Evolutionary conservation across 768 basidiomycete species (phyloP), one percentile per base, ranked within the genome.

Genomic region (Pulveroboletus frians): DNA sequence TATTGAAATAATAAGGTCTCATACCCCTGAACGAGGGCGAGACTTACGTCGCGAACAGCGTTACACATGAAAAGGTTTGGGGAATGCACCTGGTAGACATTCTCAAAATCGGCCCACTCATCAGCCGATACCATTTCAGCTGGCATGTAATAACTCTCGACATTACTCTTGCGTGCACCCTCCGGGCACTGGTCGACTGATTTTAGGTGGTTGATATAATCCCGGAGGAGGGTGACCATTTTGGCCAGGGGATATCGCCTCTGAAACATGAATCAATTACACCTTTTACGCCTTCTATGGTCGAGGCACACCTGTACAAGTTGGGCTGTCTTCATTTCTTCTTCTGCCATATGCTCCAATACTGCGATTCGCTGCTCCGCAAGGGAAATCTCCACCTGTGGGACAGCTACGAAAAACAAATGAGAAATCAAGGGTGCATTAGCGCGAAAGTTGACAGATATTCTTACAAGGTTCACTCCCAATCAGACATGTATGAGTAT

Each of bases 51-150:
- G 53, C 92, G 83, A 27, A 84, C 80, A 21, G 80, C 76, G 60
- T 81, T 83, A 58, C 84, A 85, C 71, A 92, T 73, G 58, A 82
- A 83, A 39, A 95, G 75, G 41, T 81, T 85, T 1, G 92, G 93
- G 52, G 81, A 86, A 67, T 96, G 92, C 14, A 92, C 77, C 60
- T 95, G 89, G 62, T 93, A 91, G 21, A 93, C 91, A 58, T 94
- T 88, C 61, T 88, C 85, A 68, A 95, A 97, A 51, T 83, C 80
- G 2, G 77, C 78, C 86, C 81, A 85, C 59, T 90, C 87, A 20
- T 80, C 73, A 23, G 82, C 73, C 10, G 83, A 80, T 30, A 85
- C 76, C 38, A 79, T 76, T 57, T 85, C 83, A 11, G 81, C 74
- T 27, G 85, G 83, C 68, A 87, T 79, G 48, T 81, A 76, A 56